These are phyloP conservation scores for Lepidium campestre DNA, from an alignment of 441 rosid genomes.

Conservation along the genomic window DNA sequence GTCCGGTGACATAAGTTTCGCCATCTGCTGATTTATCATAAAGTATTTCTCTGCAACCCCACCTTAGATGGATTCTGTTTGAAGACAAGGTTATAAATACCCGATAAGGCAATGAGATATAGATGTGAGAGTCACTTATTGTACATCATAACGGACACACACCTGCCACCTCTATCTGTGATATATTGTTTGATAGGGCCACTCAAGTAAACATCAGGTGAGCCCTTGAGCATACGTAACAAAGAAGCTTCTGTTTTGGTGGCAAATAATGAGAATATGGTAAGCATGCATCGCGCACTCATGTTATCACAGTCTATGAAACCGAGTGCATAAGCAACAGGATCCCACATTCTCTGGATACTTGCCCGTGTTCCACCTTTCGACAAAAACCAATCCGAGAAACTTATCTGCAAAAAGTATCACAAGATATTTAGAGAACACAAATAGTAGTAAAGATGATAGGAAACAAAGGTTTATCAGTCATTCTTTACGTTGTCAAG, in stretches of 20 bases:
- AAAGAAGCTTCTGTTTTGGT: conserved; percentile 97
- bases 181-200: conserved; percentile 93
- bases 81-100: conserved; percentile 7
- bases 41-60: conserved; percentile 96
- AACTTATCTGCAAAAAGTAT: conserved; percentile 63
- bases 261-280: conserved; percentile 96
- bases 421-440: neutral
- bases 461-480: neutral
- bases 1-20: conserved; percentile 69
- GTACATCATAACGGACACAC: neutral
- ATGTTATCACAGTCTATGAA: conserved; percentile 98
- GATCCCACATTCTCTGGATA: conserved; percentile 99
- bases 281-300: conserved; percentile 99
- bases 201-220: conserved; percentile 90
- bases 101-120: neutral
- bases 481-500: conserved; percentile 68
- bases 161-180: conserved; percentile 91
- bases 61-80: conserved; percentile 92
- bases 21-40: conserved; percentile 63
- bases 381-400: conserved; percentile 94
- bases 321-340: conserved; percentile 98
- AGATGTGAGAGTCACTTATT: neutral
- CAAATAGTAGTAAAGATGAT: neutral
- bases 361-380: conserved; percentile 93
- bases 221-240: conserved; percentile 98